phyloP scores from a whole-genome alignment of 768 basidiomycete species.

The Kwoniella mangroviensis region DNA sequence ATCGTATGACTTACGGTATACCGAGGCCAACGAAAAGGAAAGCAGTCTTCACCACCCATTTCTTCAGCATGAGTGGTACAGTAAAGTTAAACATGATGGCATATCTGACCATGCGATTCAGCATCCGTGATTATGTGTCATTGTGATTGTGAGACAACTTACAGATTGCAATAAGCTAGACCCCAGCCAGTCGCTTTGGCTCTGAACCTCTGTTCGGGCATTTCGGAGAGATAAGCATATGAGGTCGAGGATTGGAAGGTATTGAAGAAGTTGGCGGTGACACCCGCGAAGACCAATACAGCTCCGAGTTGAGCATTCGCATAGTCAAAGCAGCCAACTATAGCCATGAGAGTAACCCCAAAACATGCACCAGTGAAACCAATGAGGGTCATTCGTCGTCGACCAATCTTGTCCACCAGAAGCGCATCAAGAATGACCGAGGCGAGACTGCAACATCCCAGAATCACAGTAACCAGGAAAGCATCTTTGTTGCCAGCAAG shows the following conservation, averaged over 20 bases:
- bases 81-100: conserved; percentile 32
- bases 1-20: conserved; percentile 17
- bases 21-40: conserved; percentile 30
- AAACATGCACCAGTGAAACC: conserved; percentile 28
- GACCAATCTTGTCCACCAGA: conserved; percentile 32
- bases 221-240: conserved; percentile 25
- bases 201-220: conserved; percentile 26
- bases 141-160: not conserved
- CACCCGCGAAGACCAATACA: conserved; percentile 21
- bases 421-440: conserved; percentile 20
- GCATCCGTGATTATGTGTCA: not conserved
- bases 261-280: conserved; percentile 32
- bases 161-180: conserved; percentile 29
- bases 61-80: conserved; percentile 32
- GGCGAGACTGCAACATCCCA: conserved; percentile 10
- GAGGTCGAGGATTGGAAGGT: conserved; percentile 28
- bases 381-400: conserved; percentile 32
- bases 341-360: conserved; percentile 20
- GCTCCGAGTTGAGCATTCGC: conserved; percentile 17
- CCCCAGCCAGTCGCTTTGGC: conserved; percentile 29
- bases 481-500: conserved; percentile 24
- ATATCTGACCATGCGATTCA: conserved; percentile 5
- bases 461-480: conserved; percentile 26
- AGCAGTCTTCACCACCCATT: conserved; percentile 28
- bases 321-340: conserved; percentile 23